Conservation (phyloP, 768 basidiomycete genomes). For the Paxillus rubicundulus region DNA sequence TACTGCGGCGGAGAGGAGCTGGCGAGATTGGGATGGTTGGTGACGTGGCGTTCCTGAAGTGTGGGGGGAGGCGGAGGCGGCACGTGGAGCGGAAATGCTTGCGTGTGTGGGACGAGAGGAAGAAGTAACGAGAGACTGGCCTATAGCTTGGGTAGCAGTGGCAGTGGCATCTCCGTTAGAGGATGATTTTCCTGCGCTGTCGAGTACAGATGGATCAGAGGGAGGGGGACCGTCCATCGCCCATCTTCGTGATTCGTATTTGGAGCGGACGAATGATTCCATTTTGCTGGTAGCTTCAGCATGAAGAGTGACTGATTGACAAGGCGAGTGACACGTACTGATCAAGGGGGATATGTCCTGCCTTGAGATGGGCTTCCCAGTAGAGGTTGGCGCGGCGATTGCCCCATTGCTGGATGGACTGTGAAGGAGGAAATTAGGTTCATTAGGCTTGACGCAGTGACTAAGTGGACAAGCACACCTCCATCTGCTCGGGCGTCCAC, state of each 20-base stretch:
- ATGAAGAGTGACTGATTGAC: neutral
- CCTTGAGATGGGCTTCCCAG: slow-evolving; percentile 95
- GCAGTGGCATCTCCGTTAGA: neutral
- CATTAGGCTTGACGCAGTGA: neutral
- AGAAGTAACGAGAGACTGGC: slow-evolving; percentile 3
- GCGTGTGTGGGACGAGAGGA: slow-evolving; percentile 7
- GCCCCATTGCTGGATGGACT: slow-evolving; percentile 93
- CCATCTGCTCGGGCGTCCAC: slow-evolving; percentile 98
- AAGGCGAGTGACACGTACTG: slow-evolving; percentile 59
- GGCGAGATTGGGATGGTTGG: slow-evolving; percentile 29
- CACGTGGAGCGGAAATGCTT: slow-evolving; percentile 24
- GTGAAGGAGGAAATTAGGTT: neutral
- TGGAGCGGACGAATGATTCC: slow-evolving; percentile 94
- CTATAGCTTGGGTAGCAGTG: slow-evolving; percentile 3
- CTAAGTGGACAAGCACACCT: slow-evolving; percentile 45
- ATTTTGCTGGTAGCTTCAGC: slow-evolving; percentile 67
- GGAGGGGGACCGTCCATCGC: slow-evolving; percentile 89
- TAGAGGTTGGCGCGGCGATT: slow-evolving; percentile 90
- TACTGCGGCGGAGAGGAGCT: slow-evolving; percentile 40
- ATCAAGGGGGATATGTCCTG: slow-evolving; percentile 89
- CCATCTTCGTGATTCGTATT: slow-evolving; percentile 94
- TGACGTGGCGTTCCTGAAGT: slow-evolving; percentile 29
- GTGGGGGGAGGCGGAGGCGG: slow-evolving; percentile 28
- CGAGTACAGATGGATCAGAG: slow-evolving; percentile 74
- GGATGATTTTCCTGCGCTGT: slow-evolving; percentile 40